Conservation (phyloP, 768 basidiomycete species). For the Trametes cinnabarina region DNA sequence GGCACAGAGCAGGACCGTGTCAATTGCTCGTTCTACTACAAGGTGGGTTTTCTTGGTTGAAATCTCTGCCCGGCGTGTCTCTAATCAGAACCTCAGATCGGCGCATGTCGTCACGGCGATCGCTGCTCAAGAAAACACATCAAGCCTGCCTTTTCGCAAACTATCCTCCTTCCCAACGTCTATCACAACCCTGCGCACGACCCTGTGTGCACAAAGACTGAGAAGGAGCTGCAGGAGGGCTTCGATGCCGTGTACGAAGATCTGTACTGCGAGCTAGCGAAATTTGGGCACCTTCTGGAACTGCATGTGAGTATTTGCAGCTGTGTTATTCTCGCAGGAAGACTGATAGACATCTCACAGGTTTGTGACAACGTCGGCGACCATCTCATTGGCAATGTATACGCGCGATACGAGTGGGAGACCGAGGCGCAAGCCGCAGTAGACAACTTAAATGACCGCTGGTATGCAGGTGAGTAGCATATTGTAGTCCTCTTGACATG, state of each 20-base stretch:
- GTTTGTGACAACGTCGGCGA: conserved; percentile 99
- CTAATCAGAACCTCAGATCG: conserved; percentile 61
- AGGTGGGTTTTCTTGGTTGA: conserved; percentile 46
- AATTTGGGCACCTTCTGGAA: conserved; percentile 94
- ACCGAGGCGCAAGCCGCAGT: conserved; percentile 94
- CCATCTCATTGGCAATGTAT: conserved; percentile 96
- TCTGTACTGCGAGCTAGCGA: conserved; percentile 89
- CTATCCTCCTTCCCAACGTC: conserved; percentile 93
- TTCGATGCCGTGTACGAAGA: conserved; percentile 96
- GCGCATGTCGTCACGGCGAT: conserved; percentile 97
- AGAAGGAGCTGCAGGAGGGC: conserved; percentile 86
- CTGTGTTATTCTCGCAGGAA: not conserved
- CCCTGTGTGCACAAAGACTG: conserved; percentile 82
- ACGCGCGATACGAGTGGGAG: conserved; percentile 98
- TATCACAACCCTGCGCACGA: conserved; percentile 98
- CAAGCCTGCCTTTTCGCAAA: conserved; percentile 95
- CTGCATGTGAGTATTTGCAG: conserved; percentile 67
- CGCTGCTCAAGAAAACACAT: conserved; percentile 98
- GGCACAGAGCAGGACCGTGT: conserved; percentile 94
- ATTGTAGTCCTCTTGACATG: not conserved
- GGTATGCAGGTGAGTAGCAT: conserved; percentile 84
- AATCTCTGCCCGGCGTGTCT: not conserved
- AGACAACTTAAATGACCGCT: conserved; percentile 89
- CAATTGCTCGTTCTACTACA: conserved; percentile 99
- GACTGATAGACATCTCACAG: conserved; percentile 34